Evolutionary conservation across 129 eudicot genomes (phyloP), one percentile per base, ranked within the genome.

Genomic region (Silybum marianum): DNA sequence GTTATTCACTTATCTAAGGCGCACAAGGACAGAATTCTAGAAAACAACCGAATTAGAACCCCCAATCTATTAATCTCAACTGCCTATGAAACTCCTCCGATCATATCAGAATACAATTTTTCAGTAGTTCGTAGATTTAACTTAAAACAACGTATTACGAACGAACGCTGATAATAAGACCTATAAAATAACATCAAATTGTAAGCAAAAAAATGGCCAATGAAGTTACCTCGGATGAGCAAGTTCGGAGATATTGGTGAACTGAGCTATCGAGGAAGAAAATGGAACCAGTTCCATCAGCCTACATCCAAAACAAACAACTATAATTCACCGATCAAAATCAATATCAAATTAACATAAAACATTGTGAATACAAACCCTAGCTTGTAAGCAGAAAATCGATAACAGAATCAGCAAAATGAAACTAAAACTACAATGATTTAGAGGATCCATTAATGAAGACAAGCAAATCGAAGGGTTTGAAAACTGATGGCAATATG

Each of bases 191-290:
- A 28, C 71, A 46, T 38, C 38, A 25, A n/a, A 70, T n/a, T n/a
- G 48, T 4, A 7, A 62, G 48, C 22, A 0, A n/a, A 78, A 78
- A 3, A 14, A 68, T 42, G 76, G 79, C 90, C 74, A 82, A 73
- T 13, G 77, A 28, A n/a, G 78, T 71, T 62, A 46, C 80, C 69
- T 72, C 86, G 25, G 85, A 66, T 12, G 86, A 24, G 58, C 73
- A 67, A 69, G 77, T 58, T 81, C 94, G 94, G 44, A 92, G 77
- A 77, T 90, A 92, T 1, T 71, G 83, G 69, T 82, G 89, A n/a
- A 90, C 77, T n/a, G 92, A 82, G 78, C 91, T 85, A 77, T 92
- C 97, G 69, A 90, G 89, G 86, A 92, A 92, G 71, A 92, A 72
- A 10, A 86, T 92, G 1, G 93, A 87, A 28, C 85, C 82, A 34